Conservation (phyloP, 2,329 filamentous ascomycete species). For the Raffaelea albimanens region DNA sequence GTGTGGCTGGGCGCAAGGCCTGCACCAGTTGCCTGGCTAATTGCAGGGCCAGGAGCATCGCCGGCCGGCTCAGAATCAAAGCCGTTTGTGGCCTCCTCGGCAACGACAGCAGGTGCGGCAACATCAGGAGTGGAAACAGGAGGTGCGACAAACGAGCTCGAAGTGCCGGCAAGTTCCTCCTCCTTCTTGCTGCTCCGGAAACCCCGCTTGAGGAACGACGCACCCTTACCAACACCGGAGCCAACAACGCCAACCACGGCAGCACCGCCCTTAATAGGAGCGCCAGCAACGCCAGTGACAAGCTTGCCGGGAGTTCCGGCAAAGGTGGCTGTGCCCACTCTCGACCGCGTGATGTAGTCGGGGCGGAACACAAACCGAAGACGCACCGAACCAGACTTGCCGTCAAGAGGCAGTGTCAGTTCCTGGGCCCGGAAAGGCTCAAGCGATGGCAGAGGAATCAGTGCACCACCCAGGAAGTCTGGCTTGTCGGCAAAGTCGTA, state of each 20-base stretch:
- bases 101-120: conserved; percentile 12
- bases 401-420: conserved; percentile 66
- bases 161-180: conserved; percentile 32
- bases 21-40: conserved; percentile 15
- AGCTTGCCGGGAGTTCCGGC: conserved; percentile 85
- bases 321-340: conserved; percentile 89
- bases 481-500: conserved; percentile 96
- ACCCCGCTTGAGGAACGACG: conserved; percentile 80
- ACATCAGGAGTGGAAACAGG: not conserved
- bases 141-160: conserved; percentile 11
- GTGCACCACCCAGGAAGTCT: conserved; percentile 72
- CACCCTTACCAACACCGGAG: conserved; percentile 78
- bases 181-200: conserved; percentile 61
- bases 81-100: not conserved
- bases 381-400: conserved; percentile 77
- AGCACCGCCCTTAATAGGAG: conserved; percentile 86
- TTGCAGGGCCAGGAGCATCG: conserved; percentile 23
- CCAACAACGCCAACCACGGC: conserved; percentile 64
- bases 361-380: conserved; percentile 87
- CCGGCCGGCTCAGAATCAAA: conserved; percentile 14
- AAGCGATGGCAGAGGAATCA: conserved; percentile 67
- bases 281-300: conserved; percentile 69
- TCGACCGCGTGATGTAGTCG: conserved; percentile 75
- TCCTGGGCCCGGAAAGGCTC: conserved; percentile 81
- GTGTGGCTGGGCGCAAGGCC: conserved; percentile 23